Base-by-base conservation (phyloP, 306 rosid genomes). In the Senna tora region DNA sequence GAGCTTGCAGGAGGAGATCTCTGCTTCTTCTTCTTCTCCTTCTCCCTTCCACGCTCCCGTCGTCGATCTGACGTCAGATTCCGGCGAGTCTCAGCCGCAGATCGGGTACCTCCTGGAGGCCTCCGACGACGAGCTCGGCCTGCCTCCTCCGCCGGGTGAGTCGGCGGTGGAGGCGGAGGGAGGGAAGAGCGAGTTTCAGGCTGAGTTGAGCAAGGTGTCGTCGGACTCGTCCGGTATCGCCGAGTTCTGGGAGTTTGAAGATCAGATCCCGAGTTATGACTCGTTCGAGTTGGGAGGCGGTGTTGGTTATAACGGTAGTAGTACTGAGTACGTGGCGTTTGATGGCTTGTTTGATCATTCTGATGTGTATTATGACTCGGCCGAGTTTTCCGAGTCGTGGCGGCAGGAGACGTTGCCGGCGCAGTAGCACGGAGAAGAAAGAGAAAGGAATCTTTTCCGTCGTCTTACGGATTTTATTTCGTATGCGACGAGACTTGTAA, bases 41-140 rank as follows among this genome's bases (percentile, higher is more conserved):
- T 63, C 87, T 14, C 75, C 84, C 5, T 70, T 81, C 15, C 71
- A 85, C 17, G 57, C 60, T n/a, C 83, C 88, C 28, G 41, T 75
- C 1, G 84, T 69, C 0, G 88, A 87, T 39, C 77, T 76, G 76
- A 75, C 85, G 45, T 77, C 85, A 30, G 88, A 84, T 17, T 80
- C 90, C 84, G 82, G 84, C 46, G 92, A 87, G 36, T 88, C 96
- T 30, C 91, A 80, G 45, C 87, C 97, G 30, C 87, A 88, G 72
- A 84, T 90, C 0, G 92, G 95, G 2, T 90, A 85, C 73, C 95
- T 92, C 11, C 63, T 90, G 0, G 95, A 81, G 67, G 96, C 98
- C 6, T 92, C 98, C 2, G 96, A 92, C n/a, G 95, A 90, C 10
- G 98, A 92, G 53, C 95, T 92, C 0, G 98, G 98, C 0, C 71